phyloP scores from a whole-genome alignment of 2,329 filamentous ascomycete species.

The Diaporthe longicolla region DNA sequence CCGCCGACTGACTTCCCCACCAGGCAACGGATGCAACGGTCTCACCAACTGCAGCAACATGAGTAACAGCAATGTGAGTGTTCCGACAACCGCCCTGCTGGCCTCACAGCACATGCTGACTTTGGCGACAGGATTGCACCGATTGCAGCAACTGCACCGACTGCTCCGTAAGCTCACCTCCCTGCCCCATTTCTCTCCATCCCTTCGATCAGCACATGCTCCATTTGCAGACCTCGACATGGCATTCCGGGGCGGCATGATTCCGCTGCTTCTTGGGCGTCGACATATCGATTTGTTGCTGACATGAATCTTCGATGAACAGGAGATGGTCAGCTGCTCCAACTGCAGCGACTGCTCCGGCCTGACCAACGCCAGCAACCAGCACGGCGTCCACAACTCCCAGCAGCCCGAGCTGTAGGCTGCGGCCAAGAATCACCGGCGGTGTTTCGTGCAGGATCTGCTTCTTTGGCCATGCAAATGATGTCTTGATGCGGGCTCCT shows the following conservation, averaged over 20 bases:
- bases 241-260: not conserved
- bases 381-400: slow-evolving; percentile 31
- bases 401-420: slow-evolving; percentile 25
- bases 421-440: not conserved
- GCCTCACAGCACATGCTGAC: not conserved
- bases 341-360: slow-evolving; percentile 41
- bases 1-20: not conserved
- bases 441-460: not conserved
- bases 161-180: not conserved
- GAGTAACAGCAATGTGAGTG: slow-evolving; percentile 22
- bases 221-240: not conserved
- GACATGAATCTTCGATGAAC: not conserved
- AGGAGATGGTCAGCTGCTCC: slow-evolving; percentile 38
- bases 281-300: not conserved
- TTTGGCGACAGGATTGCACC: slow-evolving; percentile 6
- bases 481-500: not conserved
- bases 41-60: slow-evolving; percentile 37
- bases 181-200: not conserved
- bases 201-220: not conserved
- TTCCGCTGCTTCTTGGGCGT: too few species aligned
- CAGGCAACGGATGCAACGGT: slow-evolving; percentile 11
- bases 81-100: not conserved
- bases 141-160: slow-evolving; percentile 28
- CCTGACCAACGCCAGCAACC: slow-evolving; percentile 28
- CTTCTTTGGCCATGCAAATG: not conserved